Percentiles rank a stretch among this genome's conserved stretches.
Evolutionary conservation across 108 stramenopile species (phyloP).

Genomic region (Fragilaria radians): DNA sequence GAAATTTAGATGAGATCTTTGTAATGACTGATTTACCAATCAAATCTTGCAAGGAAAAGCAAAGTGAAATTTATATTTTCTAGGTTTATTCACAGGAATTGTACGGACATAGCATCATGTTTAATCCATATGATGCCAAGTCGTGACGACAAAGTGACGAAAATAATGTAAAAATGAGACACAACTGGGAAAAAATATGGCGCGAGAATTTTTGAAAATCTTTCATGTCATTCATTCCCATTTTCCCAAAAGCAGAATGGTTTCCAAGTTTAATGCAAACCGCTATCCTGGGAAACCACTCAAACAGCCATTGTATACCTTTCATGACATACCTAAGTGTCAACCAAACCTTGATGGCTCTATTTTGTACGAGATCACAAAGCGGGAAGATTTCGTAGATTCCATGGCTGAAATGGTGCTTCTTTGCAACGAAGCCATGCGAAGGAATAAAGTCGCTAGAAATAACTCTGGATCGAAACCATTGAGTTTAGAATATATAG

Average conservation of each 20-base stretch:
- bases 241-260: neutral
- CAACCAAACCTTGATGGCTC: constrained; percentile 44
- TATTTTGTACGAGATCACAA: constrained; percentile 45
- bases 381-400: constrained; percentile 61
- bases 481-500: constrained; percentile 84
- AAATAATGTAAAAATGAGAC: too few relatives aligned
- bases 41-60: too few relatives aligned
- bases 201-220: too few relatives aligned
- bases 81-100: too few relatives aligned
- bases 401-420: constrained; percentile 84
- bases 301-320: constrained; percentile 56
- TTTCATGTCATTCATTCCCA: neutral
- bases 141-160: too few relatives aligned
- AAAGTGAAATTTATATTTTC: too few relatives aligned
- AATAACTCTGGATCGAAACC: constrained; percentile 44
- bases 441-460: constrained; percentile 43
- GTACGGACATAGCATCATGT: too few relatives aligned
- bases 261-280: constrained; percentile 43
- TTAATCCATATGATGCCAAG: too few relatives aligned
- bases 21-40: too few relatives aligned
- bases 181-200: too few relatives aligned
- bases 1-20: too few relatives aligned
- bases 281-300: constrained; percentile 59
- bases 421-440: constrained; percentile 82
- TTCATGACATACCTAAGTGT: constrained; percentile 53